Conservation (phyloP, 2,329 filamentous ascomycete species). For the Fusarium odoratissimum region DNA sequence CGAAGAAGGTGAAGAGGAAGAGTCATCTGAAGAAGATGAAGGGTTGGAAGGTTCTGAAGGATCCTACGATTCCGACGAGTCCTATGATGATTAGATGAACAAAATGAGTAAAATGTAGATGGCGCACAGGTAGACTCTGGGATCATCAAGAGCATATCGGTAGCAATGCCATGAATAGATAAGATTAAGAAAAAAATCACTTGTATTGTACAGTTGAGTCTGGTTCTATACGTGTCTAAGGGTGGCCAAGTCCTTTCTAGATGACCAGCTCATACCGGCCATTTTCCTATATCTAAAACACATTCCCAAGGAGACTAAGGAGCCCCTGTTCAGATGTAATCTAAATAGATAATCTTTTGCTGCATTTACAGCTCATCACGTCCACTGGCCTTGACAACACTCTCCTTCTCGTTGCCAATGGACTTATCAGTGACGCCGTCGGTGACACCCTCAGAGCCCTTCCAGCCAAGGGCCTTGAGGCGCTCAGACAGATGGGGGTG, state of each 20-base stretch:
- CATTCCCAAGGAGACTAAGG: not conserved
- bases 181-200: constrained; percentile 21
- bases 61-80: constrained; percentile 47
- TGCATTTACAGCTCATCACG: constrained; percentile 74
- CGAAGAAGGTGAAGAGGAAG: constrained; percentile 68
- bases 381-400: constrained; percentile 76
- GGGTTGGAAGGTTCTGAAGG: constrained; percentile 48
- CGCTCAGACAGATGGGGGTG: constrained; percentile 96
- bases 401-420: constrained; percentile 49
- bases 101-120: not conserved
- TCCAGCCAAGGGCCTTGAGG: constrained; percentile 90
- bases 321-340: not conserved
- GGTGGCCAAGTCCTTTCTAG: constrained; percentile 16
- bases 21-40: constrained; percentile 61
- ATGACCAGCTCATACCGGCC: constrained; percentile 13
- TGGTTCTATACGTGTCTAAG: constrained; percentile 27
- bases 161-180: constrained; percentile 38
- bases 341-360: constrained; percentile 1
- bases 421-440: constrained; percentile 53
- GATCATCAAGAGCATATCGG: constrained; percentile 24
- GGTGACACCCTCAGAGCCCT: constrained; percentile 65
- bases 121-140: constrained; percentile 26
- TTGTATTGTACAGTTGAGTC: constrained; percentile 39
- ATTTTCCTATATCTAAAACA: constrained; percentile 11
- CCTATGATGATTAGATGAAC: constrained; percentile 40